phyloP scores from a whole-genome alignment of 176 grass and related monocot species.

The Musa itinerans region DNA sequence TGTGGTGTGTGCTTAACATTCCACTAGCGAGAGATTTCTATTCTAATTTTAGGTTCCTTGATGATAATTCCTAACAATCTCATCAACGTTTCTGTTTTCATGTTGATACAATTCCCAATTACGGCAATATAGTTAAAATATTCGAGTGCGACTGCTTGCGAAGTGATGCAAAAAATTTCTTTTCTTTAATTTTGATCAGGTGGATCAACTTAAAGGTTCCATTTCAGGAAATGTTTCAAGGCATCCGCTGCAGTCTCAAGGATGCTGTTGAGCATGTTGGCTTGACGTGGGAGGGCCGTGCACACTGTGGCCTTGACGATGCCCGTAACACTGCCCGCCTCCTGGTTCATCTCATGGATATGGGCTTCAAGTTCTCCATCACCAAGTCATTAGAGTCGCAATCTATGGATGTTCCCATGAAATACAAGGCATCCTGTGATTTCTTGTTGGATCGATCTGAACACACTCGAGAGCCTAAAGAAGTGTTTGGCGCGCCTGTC shows the following conservation, averaged over 20 bases:
- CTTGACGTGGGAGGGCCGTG: constrained; percentile 85
- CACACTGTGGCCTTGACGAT: constrained; percentile 87
- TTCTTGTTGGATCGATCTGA: constrained; percentile 20
- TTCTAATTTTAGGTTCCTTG: too few relatives aligned
- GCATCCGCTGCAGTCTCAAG: constrained; percentile 71
- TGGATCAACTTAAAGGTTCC: constrained; percentile 98
- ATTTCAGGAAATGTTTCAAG: constrained; percentile 68
- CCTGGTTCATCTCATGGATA: constrained; percentile 65
- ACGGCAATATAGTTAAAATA: background rate
- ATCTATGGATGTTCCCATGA: constrained; percentile 17
- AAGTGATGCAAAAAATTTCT: constrained; percentile 6
- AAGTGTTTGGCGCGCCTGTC: constrained; percentile 21
- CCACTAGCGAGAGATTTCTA: too few relatives aligned
- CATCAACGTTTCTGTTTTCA: too few relatives aligned
- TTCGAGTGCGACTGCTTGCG: background rate
- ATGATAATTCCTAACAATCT: too few relatives aligned
- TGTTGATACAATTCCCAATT: too few relatives aligned
- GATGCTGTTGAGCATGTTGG: constrained; percentile 81
- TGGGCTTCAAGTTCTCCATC: constrained; percentile 83
- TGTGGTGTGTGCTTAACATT: too few relatives aligned
- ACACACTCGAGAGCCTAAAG: constrained; percentile 27
- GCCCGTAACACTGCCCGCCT: constrained; percentile 90
- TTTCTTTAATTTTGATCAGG: constrained; percentile 26
- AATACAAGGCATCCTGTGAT: constrained; percentile 29
- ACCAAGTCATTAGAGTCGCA: constrained; percentile 60